Conservation (phyloP, 192 early-diverging fungal genomes). For the Paraglomus occultum region DNA sequence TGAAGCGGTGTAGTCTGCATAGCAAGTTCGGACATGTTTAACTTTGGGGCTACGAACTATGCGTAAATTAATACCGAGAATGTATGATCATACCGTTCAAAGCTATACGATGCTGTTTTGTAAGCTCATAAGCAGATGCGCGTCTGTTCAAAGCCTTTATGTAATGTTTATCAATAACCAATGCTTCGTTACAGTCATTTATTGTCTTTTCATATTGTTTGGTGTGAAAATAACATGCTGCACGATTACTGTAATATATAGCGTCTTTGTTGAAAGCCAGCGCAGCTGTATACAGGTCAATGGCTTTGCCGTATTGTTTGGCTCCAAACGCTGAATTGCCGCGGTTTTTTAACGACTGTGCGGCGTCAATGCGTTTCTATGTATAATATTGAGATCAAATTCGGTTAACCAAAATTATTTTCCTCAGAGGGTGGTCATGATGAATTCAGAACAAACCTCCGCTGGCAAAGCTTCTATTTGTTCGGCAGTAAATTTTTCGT, state of each 20-base stretch:
- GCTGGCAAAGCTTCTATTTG: constrained; percentile 36
- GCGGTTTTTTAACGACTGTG: constrained; percentile 72
- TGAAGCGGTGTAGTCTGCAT: constrained; percentile 78
- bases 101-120: constrained; percentile 47
- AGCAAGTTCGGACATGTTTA: neutral
- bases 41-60: neutral
- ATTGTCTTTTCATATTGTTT: constrained; percentile 74
- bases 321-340: constrained; percentile 87
- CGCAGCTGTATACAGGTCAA: constrained; percentile 85
- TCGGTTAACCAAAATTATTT: neutral
- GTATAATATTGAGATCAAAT: neutral
- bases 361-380: constrained; percentile 60
- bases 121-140: constrained; percentile 57
- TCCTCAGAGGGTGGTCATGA: neutral
- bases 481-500: constrained; percentile 37
- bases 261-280: constrained; percentile 78
- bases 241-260: constrained; percentile 94
- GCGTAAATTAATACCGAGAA: neutral
- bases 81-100: constrained; percentile 44
- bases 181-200: constrained; percentile 79
- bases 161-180: constrained; percentile 83
- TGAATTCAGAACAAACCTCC: constrained; percentile 31
- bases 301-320: constrained; percentile 83
- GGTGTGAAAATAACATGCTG: constrained; percentile 84
- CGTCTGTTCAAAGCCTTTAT: constrained; percentile 72